A percentile compares a stretch with the other conserved stretches of the same genome.
These are phyloP conservation scores for Lophium mytilinum DNA, from an alignment of 495 filamentous ascomycete genomes.

Conservation along the genomic window DNA sequence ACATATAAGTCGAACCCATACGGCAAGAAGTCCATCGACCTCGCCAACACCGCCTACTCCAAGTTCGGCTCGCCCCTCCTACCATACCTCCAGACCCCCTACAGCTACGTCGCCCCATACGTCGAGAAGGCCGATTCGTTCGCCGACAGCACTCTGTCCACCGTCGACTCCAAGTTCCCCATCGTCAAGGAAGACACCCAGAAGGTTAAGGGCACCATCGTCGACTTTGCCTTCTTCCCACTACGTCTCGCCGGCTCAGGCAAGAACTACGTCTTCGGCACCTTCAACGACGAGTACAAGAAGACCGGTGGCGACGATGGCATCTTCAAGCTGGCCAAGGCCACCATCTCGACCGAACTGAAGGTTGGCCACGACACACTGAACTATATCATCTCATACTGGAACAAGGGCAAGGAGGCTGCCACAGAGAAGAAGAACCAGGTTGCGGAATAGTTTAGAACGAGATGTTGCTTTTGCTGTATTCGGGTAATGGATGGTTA, in stretches of 20 bases:
- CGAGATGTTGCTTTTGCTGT: no score
- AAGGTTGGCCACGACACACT: slow-evolving; percentile 62
- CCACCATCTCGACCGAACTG: slow-evolving; percentile 63
- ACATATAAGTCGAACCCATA: slow-evolving; percentile 71
- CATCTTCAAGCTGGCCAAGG: slow-evolving; percentile 60
- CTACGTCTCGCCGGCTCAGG: slow-evolving; percentile 56
- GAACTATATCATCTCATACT: slow-evolving; percentile 49
- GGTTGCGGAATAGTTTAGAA: no score
- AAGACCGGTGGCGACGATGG: slow-evolving; percentile 61
- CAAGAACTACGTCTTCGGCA: slow-evolving; percentile 65
- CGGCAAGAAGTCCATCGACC: slow-evolving; percentile 69
- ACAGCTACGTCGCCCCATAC: slow-evolving; percentile 72
- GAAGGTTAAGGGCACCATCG: slow-evolving; percentile 61
- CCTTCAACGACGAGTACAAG: slow-evolving; percentile 67
- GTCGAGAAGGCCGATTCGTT: slow-evolving; percentile 70
- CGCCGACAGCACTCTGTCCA: slow-evolving; percentile 63
- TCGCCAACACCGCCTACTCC: slow-evolving; percentile 59
- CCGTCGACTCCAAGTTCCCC: slow-evolving; percentile 73
- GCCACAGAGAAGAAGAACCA: slow-evolving; percentile 18
- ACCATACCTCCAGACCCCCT: slow-evolving; percentile 69
- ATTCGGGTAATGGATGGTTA: no score
- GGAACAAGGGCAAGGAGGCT: slow-evolving; percentile 25
- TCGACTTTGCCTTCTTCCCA: slow-evolving; percentile 58
- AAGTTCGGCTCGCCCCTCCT: slow-evolving; percentile 63
- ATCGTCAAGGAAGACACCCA: slow-evolving; percentile 80